Evolutionary conservation across 257 asterid genomes (phyloP), one percentile per base, ranked within the genome.

Genomic region (Salvia miltiorrhiza): DNA sequence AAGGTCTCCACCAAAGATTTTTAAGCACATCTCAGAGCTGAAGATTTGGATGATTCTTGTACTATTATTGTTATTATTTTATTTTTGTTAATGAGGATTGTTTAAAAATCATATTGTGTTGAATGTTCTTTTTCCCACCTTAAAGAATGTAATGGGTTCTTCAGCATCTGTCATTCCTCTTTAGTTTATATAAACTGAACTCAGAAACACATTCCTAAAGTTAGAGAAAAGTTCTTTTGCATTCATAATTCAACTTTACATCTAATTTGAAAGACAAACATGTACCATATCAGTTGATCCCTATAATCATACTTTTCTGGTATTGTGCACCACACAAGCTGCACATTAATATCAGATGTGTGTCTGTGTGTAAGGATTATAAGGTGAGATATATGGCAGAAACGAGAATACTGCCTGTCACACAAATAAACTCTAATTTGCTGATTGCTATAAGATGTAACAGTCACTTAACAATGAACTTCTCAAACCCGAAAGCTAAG

Each of bases 1-100:
- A 35, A 59, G 48, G 65, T 59, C 48, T 35, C 65, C 65, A 59
- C 13, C 43, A 56, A 57, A 57, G 10, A 57, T 57, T n/a, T 14
- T 7, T 30, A 11, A 57, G 63, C 26, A 30, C 7, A 14, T 16
- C 63, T 14, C 2, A 9, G 19, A 28, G 43, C 63, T 56, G 24
- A 55, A 55, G 20, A 10, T 28, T 55, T 13, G 12, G 11, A 30
- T 28, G 40, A 14, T 30, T 56, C 63, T 28, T 56, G n/a, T 30
- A 4, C 33, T 2, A 4, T 30, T 30, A 30, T 30, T 30, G 5
- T 1, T 30, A 33, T 33, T 33, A 33, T 5, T 54, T 4, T 47
- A 1, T 16, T 47, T 24, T 12, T 24, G 16, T 26, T n/a, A 55
- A 14, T 30, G 13, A 55, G 61, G 20, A 13, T 55, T 20, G 40